These are phyloP conservation scores for Globisporangium parvum DNA, from an alignment of 352 stramenopile species.

Conservation along the genomic window DNA sequence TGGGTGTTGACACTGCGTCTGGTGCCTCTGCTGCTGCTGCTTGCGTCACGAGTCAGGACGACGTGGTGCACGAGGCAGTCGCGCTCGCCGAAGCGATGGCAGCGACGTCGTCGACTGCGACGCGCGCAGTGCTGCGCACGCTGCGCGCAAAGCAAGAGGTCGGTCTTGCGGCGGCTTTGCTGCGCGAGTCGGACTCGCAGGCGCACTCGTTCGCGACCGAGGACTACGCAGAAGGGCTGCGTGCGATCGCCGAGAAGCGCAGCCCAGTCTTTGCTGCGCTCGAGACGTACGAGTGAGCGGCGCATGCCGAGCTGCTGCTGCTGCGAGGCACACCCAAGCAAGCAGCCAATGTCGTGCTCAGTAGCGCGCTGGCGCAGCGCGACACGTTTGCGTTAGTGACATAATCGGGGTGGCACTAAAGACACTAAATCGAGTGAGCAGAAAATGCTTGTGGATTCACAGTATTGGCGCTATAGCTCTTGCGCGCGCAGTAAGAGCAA, in stretches of 20 bases:
- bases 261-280: slow-evolving; percentile 42
- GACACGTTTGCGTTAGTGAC: neutral
- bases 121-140: slow-evolving; percentile 57
- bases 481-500: too few species aligned
- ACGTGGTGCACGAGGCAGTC: slow-evolving; percentile 43
- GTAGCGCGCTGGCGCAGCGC: too few species aligned
- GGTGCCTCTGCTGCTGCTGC: neutral
- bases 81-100: slow-evolving; percentile 56
- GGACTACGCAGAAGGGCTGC: slow-evolving; percentile 79
- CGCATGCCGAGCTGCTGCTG: neutral
- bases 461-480: too few species aligned
- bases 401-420: too few species aligned
- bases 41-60: slow-evolving; percentile 14
- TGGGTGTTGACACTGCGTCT: neutral
- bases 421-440: too few species aligned
- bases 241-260: slow-evolving; percentile 64
- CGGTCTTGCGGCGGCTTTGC: slow-evolving; percentile 55
- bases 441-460: too few species aligned
- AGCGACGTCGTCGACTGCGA: slow-evolving; percentile 50
- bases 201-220: slow-evolving; percentile 69
- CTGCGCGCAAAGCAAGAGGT: slow-evolving; percentile 62
- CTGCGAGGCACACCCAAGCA: neutral
- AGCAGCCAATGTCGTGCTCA: too few species aligned
- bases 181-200: slow-evolving; percentile 72
- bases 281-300: slow-evolving; percentile 31